phyloP scores from a whole-genome alignment of 2,329 filamentous ascomycete species.

The Periconia sp. region DNA sequence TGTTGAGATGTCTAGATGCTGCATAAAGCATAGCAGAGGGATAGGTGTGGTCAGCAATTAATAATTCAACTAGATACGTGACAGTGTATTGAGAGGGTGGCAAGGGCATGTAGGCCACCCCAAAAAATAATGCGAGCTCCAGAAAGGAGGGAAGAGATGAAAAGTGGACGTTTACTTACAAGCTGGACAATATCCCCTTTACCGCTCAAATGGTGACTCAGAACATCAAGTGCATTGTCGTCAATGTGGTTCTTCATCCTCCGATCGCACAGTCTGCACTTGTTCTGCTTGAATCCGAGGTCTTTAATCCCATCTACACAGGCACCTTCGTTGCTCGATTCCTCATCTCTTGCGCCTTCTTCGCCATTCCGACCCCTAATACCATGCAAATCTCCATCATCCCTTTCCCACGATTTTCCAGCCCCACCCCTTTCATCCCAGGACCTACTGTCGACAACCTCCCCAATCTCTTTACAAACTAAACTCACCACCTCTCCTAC shows the following conservation, averaged over 20 bases:
- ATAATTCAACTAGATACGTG: too few relatives aligned
- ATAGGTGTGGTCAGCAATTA: not conserved
- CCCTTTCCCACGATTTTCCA: not conserved
- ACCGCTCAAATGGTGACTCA: constrained; percentile 10
- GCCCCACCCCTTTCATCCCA: constrained; percentile 24
- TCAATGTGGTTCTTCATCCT: constrained; percentile 34
- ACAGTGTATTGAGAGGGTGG: too few relatives aligned
- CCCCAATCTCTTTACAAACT: constrained; percentile 31
- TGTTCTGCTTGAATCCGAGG: constrained; percentile 24
- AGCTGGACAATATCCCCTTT: constrained; percentile 22
- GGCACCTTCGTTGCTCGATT: not conserved
- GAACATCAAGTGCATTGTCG: constrained; percentile 16
- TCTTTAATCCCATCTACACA: constrained; percentile 9
- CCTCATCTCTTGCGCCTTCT: not conserved
- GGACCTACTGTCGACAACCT: constrained; percentile 27
- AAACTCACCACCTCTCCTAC: constrained; percentile 1
- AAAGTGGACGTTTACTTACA: constrained; percentile 9
- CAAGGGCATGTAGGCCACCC: not conserved
- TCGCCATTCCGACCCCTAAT: not conserved
- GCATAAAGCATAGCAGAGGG: not conserved
- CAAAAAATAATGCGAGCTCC: not conserved
- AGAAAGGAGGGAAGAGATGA: not conserved
- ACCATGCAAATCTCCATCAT: too few relatives aligned
- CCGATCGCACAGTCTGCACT: constrained; percentile 33
- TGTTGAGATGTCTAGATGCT: constrained; percentile 22